Percentiles rank a stretch among this genome's conserved stretches.
These are phyloP conservation scores for Fusarium armeniacum DNA, from an alignment of 2,329 filamentous ascomycete species.

Conservation along the genomic window DNA sequence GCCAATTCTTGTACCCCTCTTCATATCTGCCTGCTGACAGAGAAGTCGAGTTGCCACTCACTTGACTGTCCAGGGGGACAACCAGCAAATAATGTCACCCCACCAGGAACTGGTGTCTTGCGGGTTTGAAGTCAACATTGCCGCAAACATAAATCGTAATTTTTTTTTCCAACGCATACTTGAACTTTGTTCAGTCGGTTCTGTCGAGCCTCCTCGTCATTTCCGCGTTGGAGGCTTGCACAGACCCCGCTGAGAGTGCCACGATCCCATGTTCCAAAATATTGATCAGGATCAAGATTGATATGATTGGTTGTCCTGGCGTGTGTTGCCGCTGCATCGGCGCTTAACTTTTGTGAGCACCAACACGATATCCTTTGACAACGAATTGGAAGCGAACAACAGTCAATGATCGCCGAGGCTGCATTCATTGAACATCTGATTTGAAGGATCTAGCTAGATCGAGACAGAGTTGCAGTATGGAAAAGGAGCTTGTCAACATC, in stretches of 20 bases:
- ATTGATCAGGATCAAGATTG: conserved; percentile 2
- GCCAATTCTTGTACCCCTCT: background rate
- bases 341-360: conserved; percentile 36
- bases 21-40: conserved; percentile 1
- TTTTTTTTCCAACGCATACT: background rate
- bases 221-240: conserved; percentile 33
- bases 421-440: conserved; percentile 18
- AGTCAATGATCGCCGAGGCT: conserved; percentile 19
- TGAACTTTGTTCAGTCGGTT: conserved; percentile 17
- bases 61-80: background rate
- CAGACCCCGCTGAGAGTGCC: conserved; percentile 27
- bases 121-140: too few species aligned
- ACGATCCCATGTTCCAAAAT: conserved; percentile 26
- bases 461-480: background rate
- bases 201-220: conserved; percentile 22
- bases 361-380: conserved; percentile 14
- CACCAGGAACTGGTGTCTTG: background rate
- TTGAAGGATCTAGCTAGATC: conserved; percentile 19
- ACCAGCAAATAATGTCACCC: background rate
- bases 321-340: conserved; percentile 36
- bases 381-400: conserved; percentile 21
- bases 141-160: too few species aligned
- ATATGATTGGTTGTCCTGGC: conserved; percentile 31
- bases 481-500: conserved; percentile 6
- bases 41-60: conserved; percentile 10